These are phyloP conservation scores for Waltergamsia citrina DNA, from an alignment of 2,329 filamentous ascomycete species.

Conservation along the genomic window DNA sequence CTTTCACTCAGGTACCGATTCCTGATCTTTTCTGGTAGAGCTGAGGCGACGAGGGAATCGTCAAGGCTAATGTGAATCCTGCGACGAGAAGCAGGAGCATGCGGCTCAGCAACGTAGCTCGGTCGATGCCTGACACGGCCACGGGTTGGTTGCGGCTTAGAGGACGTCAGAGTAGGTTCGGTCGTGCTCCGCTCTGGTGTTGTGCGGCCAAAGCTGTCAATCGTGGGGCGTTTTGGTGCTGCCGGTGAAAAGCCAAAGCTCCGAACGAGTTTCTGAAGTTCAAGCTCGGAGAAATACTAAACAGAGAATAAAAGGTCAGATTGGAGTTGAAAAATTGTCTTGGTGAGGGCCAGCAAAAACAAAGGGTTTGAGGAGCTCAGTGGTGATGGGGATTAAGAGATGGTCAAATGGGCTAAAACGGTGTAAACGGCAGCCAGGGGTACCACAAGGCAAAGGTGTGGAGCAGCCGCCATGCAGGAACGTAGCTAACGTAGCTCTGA, in stretches of 20 bases:
- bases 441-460: too few species aligned
- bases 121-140: constrained; percentile 4
- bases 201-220: neutral
- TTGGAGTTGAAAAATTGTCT: too few species aligned
- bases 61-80: constrained; percentile 2
- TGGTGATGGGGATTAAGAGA: too few species aligned
- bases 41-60: constrained; percentile 27
- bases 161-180: neutral
- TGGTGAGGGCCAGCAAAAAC: too few species aligned
- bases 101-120: constrained; percentile 12
- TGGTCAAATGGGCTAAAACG: too few species aligned
- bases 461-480: constrained; percentile 6
- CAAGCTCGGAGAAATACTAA: constrained; percentile 68
- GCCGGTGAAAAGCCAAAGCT: constrained; percentile 17
- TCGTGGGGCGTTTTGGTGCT: constrained; percentile 4
- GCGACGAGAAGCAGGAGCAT: neutral
- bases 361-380: too few species aligned
- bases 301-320: too few species aligned
- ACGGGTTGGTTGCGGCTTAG: neutral
- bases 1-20: constrained; percentile 61
- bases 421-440: too few species aligned
- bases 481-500: constrained; percentile 1
- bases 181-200: neutral
- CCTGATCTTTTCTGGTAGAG: constrained; percentile 62
- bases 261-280: constrained; percentile 58